phyloP scores from a whole-genome alignment of 371 early-diverging fungal species.

The Conidiobolus incongruus region DNA sequence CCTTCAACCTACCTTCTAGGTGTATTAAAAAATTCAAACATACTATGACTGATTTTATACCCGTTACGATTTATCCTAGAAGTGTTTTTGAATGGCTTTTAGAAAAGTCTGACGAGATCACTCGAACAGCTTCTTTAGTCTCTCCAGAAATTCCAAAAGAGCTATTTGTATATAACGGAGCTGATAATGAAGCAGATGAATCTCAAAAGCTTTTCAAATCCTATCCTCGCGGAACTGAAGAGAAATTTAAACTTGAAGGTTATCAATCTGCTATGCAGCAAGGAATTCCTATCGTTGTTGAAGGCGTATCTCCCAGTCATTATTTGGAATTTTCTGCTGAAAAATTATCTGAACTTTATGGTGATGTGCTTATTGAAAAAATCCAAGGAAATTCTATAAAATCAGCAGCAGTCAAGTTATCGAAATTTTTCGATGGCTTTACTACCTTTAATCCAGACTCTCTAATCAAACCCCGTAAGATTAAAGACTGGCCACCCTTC shows the following conservation, averaged over 20 bases:
- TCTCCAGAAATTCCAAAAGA: too few relatives aligned
- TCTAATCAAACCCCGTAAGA: not conserved
- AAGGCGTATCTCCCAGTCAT: constrained; percentile 7
- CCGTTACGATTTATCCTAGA: too few relatives aligned
- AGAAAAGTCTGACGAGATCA: too few relatives aligned
- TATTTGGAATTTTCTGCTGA: constrained; percentile 16
- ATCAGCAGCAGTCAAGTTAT: constrained; percentile 6
- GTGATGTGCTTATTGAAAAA: constrained; percentile 12
- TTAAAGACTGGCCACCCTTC: constrained; percentile 43
- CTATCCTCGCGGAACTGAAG: not conserved
- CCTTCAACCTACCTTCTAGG: too few relatives aligned
- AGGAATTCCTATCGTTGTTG: constrained; percentile 16
- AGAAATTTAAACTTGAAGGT: constrained; percentile 5
- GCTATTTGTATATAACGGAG: too few relatives aligned
- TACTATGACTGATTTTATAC: too few relatives aligned
- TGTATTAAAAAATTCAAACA: too few relatives aligned
- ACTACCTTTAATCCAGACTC: constrained; percentile 4
- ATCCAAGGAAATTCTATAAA: constrained; percentile 11
- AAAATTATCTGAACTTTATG: constrained; percentile 13
- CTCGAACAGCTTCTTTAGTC: too few relatives aligned
- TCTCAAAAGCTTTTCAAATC: too few relatives aligned
- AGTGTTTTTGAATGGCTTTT: too few relatives aligned
- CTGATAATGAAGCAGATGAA: too few relatives aligned
- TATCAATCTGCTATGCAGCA: constrained; percentile 17
- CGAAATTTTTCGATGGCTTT: constrained; percentile 19